phyloP scores from a whole-genome alignment of 2,329 filamentous ascomycete genomes.

The Byssochlamys sp. region DNA sequence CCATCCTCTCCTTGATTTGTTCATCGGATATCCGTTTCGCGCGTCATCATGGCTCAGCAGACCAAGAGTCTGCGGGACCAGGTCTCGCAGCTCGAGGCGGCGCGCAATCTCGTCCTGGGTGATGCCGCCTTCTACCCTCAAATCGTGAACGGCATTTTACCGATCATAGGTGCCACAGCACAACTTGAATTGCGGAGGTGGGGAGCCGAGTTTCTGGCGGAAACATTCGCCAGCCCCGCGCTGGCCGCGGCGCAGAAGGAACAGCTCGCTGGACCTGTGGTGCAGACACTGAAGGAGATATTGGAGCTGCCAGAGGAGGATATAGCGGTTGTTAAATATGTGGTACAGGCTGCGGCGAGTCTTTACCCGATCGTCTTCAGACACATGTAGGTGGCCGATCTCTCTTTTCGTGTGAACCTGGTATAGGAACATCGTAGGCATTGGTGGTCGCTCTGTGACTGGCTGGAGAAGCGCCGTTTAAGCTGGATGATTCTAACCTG shows the following conservation, averaged over 20 bases:
- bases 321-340: slow-evolving; percentile 68
- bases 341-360: slow-evolving; percentile 80
- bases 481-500: slow-evolving; percentile 15
- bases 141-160: slow-evolving; percentile 86
- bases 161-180: slow-evolving; percentile 68
- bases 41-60: slow-evolving; percentile 44
- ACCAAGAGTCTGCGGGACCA: slow-evolving; percentile 59
- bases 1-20: background rate
- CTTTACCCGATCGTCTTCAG: slow-evolving; percentile 86
- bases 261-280: slow-evolving; percentile 63
- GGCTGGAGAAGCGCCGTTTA: background rate
- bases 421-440: slow-evolving; percentile 13
- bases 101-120: slow-evolving; percentile 76
- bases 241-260: slow-evolving; percentile 69
- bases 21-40: background rate
- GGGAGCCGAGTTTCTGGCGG: slow-evolving; percentile 90
- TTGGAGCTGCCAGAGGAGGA: slow-evolving; percentile 67
- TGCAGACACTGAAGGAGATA: slow-evolving; percentile 65
- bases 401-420: slow-evolving; percentile 15
- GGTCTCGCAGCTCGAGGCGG: slow-evolving; percentile 78
- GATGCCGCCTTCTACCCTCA: slow-evolving; percentile 83
- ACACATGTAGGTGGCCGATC: slow-evolving; percentile 68
- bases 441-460: slow-evolving; percentile 1
- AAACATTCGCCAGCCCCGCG: slow-evolving; percentile 88
- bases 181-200: slow-evolving; percentile 79